A percentile compares a stretch with the other conserved stretches of the same genome.
Evolutionary conservation across 345 rosid species (phyloP).

Genomic region (Sisymbrium altissimum): DNA sequence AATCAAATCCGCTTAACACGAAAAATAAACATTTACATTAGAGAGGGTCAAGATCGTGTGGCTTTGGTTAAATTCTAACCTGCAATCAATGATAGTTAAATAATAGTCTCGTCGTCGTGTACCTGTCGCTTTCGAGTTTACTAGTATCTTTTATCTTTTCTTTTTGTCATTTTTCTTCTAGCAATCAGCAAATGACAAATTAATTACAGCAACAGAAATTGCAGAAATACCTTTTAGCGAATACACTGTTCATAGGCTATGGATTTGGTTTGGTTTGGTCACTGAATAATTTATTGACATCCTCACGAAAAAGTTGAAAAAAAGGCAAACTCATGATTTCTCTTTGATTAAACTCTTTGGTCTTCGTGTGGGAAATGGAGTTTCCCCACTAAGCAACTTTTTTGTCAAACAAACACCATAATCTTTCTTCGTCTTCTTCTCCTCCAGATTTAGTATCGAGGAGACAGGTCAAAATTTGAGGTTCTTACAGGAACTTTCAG

Average conservation of each 20-base stretch:
- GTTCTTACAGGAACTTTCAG: background rate
- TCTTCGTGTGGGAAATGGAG: background rate
- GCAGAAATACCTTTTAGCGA: background rate
- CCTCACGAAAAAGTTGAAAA: conserved; percentile 22
- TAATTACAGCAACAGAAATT: background rate
- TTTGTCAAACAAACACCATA: conserved; percentile 1
- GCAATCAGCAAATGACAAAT: background rate
- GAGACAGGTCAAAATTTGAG: conserved; percentile 2
- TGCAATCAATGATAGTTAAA: background rate
- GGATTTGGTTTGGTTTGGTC: conserved; percentile 6
- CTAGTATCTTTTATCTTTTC: background rate
- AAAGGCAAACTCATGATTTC: conserved; percentile 16
- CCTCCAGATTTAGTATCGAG: background rate
- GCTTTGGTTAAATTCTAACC: too few relatives aligned
- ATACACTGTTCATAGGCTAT: conserved; percentile 6
- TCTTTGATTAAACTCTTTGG: conserved; percentile 7
- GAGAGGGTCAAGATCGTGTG: too few relatives aligned
- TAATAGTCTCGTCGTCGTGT: background rate
- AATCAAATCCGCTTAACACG: too few relatives aligned
- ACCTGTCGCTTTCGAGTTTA: background rate
- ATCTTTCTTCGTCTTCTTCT: background rate
- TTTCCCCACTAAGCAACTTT: background rate
- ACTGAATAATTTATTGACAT: conserved; percentile 15
- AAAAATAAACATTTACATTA: background rate
- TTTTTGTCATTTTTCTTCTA: background rate